These are phyloP conservation scores for Cystobasidium pallidum DNA, from an alignment of 1,284 basidiomycete species.

Conservation along the genomic window DNA sequence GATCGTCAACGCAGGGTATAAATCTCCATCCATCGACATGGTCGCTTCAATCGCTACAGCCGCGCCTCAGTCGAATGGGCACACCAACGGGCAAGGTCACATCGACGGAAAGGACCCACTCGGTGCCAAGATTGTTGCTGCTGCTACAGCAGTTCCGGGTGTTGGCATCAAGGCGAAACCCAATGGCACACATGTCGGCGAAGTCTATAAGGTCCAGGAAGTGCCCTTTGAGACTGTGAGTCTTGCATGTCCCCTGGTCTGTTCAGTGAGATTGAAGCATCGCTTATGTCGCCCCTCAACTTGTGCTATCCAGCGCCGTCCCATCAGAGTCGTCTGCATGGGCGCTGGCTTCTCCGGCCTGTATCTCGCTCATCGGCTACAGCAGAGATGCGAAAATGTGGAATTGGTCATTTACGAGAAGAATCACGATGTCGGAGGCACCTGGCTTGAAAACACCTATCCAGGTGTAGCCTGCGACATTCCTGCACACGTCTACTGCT, in stretches of 20 bases:
- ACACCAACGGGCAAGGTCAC: constrained; percentile 28
- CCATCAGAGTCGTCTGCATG: constrained; percentile 47
- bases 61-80: background rate
- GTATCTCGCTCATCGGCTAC: constrained; percentile 44
- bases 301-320: constrained; percentile 20
- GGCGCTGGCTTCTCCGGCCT: constrained; percentile 50
- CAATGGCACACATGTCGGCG: constrained; percentile 1
- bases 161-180: constrained; percentile 12
- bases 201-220: constrained; percentile 38
- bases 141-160: constrained; percentile 1
- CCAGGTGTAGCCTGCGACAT: constrained; percentile 48
- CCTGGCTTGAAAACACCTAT: constrained; percentile 53
- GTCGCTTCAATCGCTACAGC: constrained; percentile 1
- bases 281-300: too few species aligned
- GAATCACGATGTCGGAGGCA: constrained; percentile 45
- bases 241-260: too few species aligned
- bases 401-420: constrained; percentile 50
- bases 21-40: constrained; percentile 1
- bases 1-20: background rate
- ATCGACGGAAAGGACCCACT: constrained; percentile 22
- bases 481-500: constrained; percentile 32
- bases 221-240: constrained; percentile 43
- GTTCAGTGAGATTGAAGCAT: too few species aligned
- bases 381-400: constrained; percentile 45
- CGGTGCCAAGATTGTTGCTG: constrained; percentile 13